phyloP scores from a whole-genome alignment of 2,329 filamentous ascomycete genomes.

The Grosmannia serpens region DNA sequence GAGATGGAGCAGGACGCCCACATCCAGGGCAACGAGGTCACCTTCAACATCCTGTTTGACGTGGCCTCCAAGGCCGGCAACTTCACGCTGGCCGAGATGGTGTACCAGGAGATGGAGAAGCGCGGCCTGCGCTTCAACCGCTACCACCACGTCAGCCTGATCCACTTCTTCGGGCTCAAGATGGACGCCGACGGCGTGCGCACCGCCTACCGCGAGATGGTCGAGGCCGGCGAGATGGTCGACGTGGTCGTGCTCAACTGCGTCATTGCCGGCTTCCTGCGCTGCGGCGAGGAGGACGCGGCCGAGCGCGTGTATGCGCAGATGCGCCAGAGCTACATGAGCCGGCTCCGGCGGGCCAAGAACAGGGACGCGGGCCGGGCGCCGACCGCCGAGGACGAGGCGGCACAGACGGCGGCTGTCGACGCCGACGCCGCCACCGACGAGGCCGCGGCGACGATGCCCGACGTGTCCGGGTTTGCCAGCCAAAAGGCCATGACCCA shows the following conservation, averaged over 20 bases:
- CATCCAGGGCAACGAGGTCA: conserved; percentile 58
- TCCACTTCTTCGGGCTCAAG: conserved; percentile 72
- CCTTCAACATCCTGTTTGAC: conserved; percentile 89
- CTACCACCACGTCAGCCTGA: conserved; percentile 69
- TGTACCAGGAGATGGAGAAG: conserved; percentile 67
- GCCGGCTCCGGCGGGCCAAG: neutral
- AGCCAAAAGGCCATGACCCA: conserved; percentile 39
- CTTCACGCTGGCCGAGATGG: conserved; percentile 70
- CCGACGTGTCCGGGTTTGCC: conserved; percentile 25
- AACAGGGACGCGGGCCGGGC: no score
- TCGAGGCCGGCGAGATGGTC: conserved; percentile 76
- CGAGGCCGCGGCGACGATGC: neutral
- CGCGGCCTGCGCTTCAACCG: conserved; percentile 61
- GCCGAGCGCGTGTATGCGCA: conserved; percentile 72
- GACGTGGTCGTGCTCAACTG: conserved; percentile 81
- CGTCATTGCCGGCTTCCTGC: conserved; percentile 67
- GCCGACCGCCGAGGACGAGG: neutral
- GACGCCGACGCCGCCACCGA: neutral
- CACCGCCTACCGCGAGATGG: conserved; percentile 68
- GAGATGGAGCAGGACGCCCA: conserved; percentile 73
- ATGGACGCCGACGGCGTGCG: conserved; percentile 64
- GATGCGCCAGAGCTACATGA: conserved; percentile 57
- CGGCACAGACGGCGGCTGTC: neutral
- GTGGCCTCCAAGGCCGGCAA: conserved; percentile 77
- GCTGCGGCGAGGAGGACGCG: conserved; percentile 61